phyloP scores from a whole-genome alignment of 2,329 filamentous ascomycete genomes.

The Fusarium incarnatum region DNA sequence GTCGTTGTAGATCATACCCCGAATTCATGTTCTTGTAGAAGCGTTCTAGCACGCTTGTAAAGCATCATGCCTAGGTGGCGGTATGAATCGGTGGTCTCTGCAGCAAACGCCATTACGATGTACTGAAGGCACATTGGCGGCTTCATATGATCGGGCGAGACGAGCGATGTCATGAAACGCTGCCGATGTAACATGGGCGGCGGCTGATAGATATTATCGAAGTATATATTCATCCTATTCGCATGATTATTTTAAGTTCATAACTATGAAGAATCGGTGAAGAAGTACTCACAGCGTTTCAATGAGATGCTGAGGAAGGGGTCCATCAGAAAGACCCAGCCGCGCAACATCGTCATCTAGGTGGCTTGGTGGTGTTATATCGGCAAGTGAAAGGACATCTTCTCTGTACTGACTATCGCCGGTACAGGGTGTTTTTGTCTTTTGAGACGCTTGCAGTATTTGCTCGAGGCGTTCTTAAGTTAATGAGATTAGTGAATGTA shows the following conservation, averaged over 20 bases:
- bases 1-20: background rate
- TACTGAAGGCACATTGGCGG: constrained; percentile 26
- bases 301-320: constrained; percentile 1
- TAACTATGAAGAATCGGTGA: background rate
- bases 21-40: constrained; percentile 4
- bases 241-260: background rate
- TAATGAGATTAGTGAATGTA: background rate
- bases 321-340: background rate
- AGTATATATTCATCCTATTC: constrained; percentile 11
- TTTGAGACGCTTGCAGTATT: background rate
- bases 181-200: constrained; percentile 14
- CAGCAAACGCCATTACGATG: constrained; percentile 23
- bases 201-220: constrained; percentile 1
- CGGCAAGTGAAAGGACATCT: background rate
- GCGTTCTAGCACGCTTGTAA: constrained; percentile 6
- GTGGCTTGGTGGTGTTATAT: background rate
- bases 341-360: background rate
- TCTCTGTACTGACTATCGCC: background rate
- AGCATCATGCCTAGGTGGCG: background rate
- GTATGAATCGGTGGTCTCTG: constrained; percentile 6
- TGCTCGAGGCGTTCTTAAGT: constrained; percentile 5
- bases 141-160: constrained; percentile 4
- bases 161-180: constrained; percentile 8
- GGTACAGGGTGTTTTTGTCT: background rate
- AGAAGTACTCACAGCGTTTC: constrained; percentile 2